Base-by-base conservation (phyloP, 2,329 filamentous ascomycete species). In the Colletotrichum sp. region DNA sequence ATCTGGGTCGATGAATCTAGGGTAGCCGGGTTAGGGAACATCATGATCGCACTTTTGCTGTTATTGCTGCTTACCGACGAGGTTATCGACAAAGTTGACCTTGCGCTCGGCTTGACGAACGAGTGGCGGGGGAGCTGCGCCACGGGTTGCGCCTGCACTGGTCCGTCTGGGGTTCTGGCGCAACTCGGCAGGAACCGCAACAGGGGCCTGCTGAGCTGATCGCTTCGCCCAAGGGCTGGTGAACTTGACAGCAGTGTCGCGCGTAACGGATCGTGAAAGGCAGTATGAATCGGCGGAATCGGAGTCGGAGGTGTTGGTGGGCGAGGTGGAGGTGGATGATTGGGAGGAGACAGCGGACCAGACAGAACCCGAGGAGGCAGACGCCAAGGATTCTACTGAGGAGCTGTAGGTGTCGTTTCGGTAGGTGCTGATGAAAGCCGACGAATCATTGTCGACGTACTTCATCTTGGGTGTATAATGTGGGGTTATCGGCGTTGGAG, bases 1-100 rank as follows among this genome's bases (percentile, higher is more conserved):
- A 99, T 98, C 85, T 98, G 95, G 71, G 97, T 97, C 69, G 97
- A 97, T 81, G 96, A 98, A 92, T 98, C 96, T 98, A 90, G 81
- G 77, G 77, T 71, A 66, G 72, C 24, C 86, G 82, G 85, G 84
- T 77, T 81, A 65, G 75, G 60, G 78, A 70, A 78, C 75, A 77
- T 77, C 16, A 57, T 24, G 34, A 74, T 67, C 69, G 28, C 66
- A 39, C 32, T 77, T 76, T 32, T 76, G 59, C 67, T 78, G 78
- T 79, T 78, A 78, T 77, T 81, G 83, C 80, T 84, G 90, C 96
- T 95, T 95, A 98, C 96, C 96, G 89, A 98, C 96, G 85, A 98
- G 95, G 85, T 93, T 97, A 86, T 98, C 96, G 86, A 99, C 96
- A 83, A 99, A 98, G 86, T 94, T 96, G 83, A 95, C 92, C 89